These are phyloP conservation scores for Candida montana DNA, from an alignment of 805 yeast genomes.

Conservation along the genomic window DNA sequence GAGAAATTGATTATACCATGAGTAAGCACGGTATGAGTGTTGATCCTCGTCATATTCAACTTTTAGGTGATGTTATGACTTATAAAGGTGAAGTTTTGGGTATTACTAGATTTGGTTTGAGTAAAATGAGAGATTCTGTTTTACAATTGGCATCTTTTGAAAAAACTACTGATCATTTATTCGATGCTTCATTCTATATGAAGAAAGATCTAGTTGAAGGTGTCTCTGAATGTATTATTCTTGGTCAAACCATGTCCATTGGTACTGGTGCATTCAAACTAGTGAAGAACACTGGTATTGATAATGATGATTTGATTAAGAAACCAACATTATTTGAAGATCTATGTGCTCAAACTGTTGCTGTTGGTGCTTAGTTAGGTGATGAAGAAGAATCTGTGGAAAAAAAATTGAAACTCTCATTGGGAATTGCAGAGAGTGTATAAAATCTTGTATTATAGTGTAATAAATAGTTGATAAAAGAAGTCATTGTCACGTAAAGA, in stretches of 20 bases:
- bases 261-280: slow-evolving; percentile 97
- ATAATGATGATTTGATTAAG: slow-evolving; percentile 37
- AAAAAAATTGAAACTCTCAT: too few species aligned
- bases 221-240: slow-evolving; percentile 93
- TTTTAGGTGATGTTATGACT: slow-evolving; percentile 97
- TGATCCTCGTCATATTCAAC: slow-evolving; percentile 98
- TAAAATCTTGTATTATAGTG: background rate
- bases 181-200: slow-evolving; percentile 98
- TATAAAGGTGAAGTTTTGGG: slow-evolving; percentile 98
- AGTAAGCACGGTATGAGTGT: slow-evolving; percentile 99
- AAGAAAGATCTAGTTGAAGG: slow-evolving; percentile 95
- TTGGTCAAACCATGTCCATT: slow-evolving; percentile 95
- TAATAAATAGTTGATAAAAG: background rate
- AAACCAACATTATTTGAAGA: slow-evolving; percentile 45
- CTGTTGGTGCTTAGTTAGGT: background rate
- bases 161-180: slow-evolving; percentile 96
- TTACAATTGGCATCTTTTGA: slow-evolving; percentile 95
- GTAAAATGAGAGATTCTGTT: slow-evolving; percentile 98
- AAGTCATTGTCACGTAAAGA: background rate
- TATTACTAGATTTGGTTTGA: slow-evolving; percentile 94
- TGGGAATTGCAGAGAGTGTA: too few species aligned
- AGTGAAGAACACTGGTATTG: slow-evolving; percentile 51
- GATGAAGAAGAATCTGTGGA: too few species aligned
- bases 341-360: slow-evolving; percentile 20
- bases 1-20: slow-evolving; percentile 96